Evolutionary conservation across 805 yeast species (phyloP), one percentile per base, ranked within the genome.

Genomic region (Grigorovia yakushimaensis): DNA sequence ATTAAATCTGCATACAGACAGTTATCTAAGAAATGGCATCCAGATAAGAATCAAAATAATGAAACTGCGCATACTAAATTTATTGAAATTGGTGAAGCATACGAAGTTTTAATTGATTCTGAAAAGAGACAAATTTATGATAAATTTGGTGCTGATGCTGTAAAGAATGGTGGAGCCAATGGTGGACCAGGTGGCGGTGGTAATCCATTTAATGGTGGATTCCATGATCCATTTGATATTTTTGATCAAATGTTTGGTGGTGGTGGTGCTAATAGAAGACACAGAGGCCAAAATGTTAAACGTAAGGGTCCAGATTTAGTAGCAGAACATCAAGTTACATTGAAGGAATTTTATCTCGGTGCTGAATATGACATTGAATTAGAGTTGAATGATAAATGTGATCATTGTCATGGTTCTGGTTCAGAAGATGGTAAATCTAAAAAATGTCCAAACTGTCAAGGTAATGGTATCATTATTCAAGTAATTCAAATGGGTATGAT

Each of bases 11-110:
- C 96, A 0, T 89, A 89, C 63, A 72, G 95, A 54, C 76, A 78
- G 47, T 68, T 91, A 53, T 81, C 89, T 54, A 83, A 87, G 63
- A 85, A 85, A 60, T 88, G 77, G 66, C 98, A 91, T 61, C 98
- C 98, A 2, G 98, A 91, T 66, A 91, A 91, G 69, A 93, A 91
- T 62, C 82, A 84, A 5, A 84, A 82, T 6, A 78, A 82, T 56
- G 88, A 86, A 8, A 83, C 76, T 24, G 95, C 97, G 1, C 88
- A 86, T 54, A 82, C 84, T 44, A 82, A 78, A 66, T 93, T 89
- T 63, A 82, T 93, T 44, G 95, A 88, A 65, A 77, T 93, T 24
- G 95, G 95, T 15, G 95, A 84, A 59, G 98, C 98, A 0, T 91
- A 91, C 64, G 96, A 88, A 47, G 84, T 88, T 11, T 73, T 88